Conservation (phyloP, 164 flowering plant species). For the Chloranthus sessilifolius region DNA sequence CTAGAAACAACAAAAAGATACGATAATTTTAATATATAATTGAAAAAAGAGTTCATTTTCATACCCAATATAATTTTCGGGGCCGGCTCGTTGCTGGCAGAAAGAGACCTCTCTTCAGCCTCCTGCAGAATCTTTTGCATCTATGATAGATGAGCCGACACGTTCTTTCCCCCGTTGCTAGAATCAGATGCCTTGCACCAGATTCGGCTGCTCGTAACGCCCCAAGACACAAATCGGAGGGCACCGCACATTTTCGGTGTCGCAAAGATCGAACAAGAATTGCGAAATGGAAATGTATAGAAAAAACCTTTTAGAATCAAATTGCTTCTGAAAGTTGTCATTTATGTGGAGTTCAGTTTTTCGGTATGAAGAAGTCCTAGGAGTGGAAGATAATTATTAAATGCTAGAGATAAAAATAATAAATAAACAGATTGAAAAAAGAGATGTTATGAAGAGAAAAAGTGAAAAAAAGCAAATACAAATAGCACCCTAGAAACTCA, state of each 20-base stretch:
- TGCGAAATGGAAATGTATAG: slow-evolving; percentile 10
- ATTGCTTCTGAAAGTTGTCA: slow-evolving; percentile 45
- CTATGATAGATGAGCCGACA: slow-evolving; percentile 72
- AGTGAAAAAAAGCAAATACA: no score
- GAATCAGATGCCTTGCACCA: slow-evolving; percentile 52
- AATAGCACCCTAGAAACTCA: no score
- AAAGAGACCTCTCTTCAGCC: slow-evolving; percentile 71
- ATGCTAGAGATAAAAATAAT: no score
- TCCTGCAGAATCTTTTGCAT: slow-evolving; percentile 66
- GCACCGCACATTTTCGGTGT: background rate
- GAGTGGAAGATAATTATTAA: no score
- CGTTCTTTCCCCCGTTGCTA: slow-evolving; percentile 42
- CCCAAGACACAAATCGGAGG: slow-evolving; percentile 10
- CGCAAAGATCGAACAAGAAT: slow-evolving; percentile 8
- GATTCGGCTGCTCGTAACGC: slow-evolving; percentile 24
- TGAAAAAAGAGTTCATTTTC: slow-evolving; percentile 5
- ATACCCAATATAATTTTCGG: slow-evolving; percentile 82
- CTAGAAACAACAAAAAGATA: no score
- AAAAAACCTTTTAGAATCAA: slow-evolving; percentile 30
- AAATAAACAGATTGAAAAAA: no score
- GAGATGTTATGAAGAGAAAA: no score
- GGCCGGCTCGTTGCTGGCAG: slow-evolving; percentile 52
- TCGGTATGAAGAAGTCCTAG: no score
- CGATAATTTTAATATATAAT: no score
- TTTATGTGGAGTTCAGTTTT: no score